Conservation (phyloP, 148 eudicot genomes). For the Limonium bicolor region DNA sequence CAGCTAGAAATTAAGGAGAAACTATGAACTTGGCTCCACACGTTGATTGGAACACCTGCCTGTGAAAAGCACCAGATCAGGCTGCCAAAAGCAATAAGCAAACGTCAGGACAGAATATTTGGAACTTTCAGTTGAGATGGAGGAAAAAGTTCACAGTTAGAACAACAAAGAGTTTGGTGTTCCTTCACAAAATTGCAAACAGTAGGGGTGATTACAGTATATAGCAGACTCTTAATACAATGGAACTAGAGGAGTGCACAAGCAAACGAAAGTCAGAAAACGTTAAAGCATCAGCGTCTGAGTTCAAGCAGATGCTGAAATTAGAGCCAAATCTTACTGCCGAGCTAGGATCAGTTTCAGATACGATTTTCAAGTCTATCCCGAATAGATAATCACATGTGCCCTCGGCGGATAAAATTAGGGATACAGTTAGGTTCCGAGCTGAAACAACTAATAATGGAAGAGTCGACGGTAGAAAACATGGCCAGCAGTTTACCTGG, state of each 20-base stretch:
- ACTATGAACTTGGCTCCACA: no score
- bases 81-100: slow-evolving; percentile 41
- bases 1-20: background rate
- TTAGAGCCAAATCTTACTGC: background rate
- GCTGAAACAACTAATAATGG: no score
- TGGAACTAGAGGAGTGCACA: background rate
- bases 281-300: no score
- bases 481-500: slow-evolving; percentile 21
- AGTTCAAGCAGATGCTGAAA: background rate
- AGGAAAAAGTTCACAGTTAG: background rate
- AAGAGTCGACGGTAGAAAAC: no score
- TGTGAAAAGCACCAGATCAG: slow-evolving; percentile 86
- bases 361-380: no score
- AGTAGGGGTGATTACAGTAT: no score
- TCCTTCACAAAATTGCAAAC: no score
- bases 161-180: background rate
- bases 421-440: no score
- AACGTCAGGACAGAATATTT: slow-evolving; percentile 11
- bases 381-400: no score
- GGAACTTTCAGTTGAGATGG: background rate
- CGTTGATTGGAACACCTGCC: slow-evolving; percentile 47
- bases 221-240: background rate
- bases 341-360: no score
- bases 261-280: background rate
- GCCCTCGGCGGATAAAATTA: no score